Evolutionary conservation across 2,329 filamentous ascomycete genomes (phyloP).

Genomic region (Macrophomina tecta): DNA sequence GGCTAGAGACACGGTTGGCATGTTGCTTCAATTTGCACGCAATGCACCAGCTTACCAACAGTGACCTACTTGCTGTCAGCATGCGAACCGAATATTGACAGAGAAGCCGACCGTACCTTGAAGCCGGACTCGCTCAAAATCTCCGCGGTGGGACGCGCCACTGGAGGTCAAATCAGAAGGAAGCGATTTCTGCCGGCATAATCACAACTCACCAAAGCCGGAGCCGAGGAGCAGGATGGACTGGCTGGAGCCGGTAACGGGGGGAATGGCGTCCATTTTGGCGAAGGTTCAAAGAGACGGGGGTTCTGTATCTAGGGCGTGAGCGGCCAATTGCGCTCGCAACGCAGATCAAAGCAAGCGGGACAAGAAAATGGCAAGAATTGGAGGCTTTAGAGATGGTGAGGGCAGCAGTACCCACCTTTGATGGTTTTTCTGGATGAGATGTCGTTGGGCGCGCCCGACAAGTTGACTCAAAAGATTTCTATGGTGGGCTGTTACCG

Average conservation of each 20-base stretch:
- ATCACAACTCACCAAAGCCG: constrained; percentile 39
- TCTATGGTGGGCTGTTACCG: constrained; percentile 20
- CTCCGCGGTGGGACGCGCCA: constrained; percentile 63
- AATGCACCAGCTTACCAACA: constrained; percentile 53
- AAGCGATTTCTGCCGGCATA: constrained; percentile 1
- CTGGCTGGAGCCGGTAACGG: constrained; percentile 31
- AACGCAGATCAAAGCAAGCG: background rate
- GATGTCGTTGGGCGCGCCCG: constrained; percentile 21
- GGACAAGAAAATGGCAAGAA: background rate
- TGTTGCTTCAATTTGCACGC: background rate
- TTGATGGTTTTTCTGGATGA: constrained; percentile 8
- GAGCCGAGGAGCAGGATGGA: constrained; percentile 48
- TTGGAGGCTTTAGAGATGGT: background rate
- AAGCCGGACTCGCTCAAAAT: constrained; percentile 64
- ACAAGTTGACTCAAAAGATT: constrained; percentile 25
- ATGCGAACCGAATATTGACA: background rate
- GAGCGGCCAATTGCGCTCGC: constrained; percentile 13
- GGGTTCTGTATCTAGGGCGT: background rate
- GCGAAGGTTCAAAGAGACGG: background rate
- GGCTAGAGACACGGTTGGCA: constrained; percentile 55
- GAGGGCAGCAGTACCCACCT: constrained; percentile 1
- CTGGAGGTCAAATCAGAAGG: constrained; percentile 32
- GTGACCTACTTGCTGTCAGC: constrained; percentile 40
- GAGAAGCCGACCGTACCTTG: constrained; percentile 45
- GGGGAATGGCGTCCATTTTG: constrained; percentile 25